Conservation (phyloP, 176 grass and related monocot genomes). For the Avena insularis region DNA sequence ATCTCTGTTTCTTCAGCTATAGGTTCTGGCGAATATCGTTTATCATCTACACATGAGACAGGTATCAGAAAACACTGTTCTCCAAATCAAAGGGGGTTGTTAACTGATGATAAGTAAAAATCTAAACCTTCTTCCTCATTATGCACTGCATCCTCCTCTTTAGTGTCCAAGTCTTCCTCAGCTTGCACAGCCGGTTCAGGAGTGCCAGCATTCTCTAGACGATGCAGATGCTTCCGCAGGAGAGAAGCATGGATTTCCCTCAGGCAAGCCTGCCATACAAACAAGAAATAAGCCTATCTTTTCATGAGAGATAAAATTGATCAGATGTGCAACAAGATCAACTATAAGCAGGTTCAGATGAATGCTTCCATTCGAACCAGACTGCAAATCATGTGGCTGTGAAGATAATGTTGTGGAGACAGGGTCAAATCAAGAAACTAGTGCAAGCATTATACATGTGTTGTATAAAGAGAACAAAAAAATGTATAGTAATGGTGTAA, state of each 20-base stretch:
- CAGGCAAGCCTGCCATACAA: constrained; percentile 67
- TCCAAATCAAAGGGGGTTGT: neutral
- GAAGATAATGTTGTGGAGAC: neutral
- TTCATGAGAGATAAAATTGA: neutral
- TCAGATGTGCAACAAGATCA: constrained; percentile 1
- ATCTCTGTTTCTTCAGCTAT: constrained; percentile 61
- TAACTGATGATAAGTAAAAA: constrained; percentile 48
- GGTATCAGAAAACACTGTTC: constrained; percentile 41
- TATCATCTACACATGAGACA: constrained; percentile 63
- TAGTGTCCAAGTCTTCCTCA: constrained; percentile 51
- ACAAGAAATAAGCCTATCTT: constrained; percentile 30
- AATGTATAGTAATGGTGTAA: neutral
- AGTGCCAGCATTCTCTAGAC: constrained; percentile 62
- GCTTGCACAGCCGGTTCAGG: constrained; percentile 50
- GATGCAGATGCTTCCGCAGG: constrained; percentile 89
- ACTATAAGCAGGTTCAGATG: constrained; percentile 35
- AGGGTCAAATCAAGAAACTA: neutral
- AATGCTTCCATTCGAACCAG: constrained; percentile 10
- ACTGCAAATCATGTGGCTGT: constrained; percentile 24
- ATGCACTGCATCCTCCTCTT: constrained; percentile 51
- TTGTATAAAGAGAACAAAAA: constrained; percentile 6
- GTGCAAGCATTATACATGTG: neutral
- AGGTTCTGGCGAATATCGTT: constrained; percentile 72
- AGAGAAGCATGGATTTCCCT: constrained; percentile 96
- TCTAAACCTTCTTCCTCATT: constrained; percentile 68